Evolutionary conservation across 495 filamentous ascomycete genomes (phyloP).

Genomic region (Pyrenopolyporus hunteri): DNA sequence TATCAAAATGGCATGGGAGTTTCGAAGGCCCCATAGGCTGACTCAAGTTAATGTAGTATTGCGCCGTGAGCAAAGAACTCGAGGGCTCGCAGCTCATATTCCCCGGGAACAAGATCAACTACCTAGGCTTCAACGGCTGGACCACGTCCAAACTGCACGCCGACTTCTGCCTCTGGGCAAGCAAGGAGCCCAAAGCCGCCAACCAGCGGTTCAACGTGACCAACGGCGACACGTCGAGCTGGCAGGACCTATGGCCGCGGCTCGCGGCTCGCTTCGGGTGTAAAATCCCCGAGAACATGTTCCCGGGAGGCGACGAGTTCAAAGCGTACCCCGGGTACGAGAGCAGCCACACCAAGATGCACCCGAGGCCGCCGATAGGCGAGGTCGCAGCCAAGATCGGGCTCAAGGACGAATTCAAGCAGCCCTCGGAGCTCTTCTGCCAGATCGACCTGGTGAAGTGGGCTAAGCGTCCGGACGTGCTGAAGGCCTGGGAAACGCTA

Average conservation of each 20-base stretch:
- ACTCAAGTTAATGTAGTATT: conserved; percentile 42
- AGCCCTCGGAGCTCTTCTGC: conserved; percentile 45
- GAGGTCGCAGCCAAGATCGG: conserved; percentile 50
- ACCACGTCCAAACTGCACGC: conserved; percentile 59
- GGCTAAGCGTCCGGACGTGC: conserved; percentile 57
- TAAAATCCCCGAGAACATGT: conserved; percentile 54
- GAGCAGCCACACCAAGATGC: conserved; percentile 36
- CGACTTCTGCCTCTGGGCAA: conserved; percentile 60
- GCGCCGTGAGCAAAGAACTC: conserved; percentile 55
- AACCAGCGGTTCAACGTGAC: conserved; percentile 64
- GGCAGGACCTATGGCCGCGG: conserved; percentile 63
- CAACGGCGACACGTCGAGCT: conserved; percentile 61
- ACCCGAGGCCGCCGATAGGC: conserved; percentile 50
- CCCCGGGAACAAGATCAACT: conserved; percentile 56
- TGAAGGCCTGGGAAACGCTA: conserved; percentile 53
- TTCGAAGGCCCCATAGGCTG: too few species aligned
- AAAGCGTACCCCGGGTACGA: conserved; percentile 24
- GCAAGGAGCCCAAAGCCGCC: conserved; percentile 46
- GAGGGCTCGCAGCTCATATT: conserved; percentile 51
- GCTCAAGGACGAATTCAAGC: conserved; percentile 42
- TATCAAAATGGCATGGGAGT: too few species aligned
- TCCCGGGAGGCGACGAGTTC: conserved; percentile 37
- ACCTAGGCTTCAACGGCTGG: conserved; percentile 58
- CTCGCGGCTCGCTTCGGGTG: conserved; percentile 54
- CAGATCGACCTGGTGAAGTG: conserved; percentile 60